These are phyloP conservation scores for Sedum album DNA, from an alignment of 164 flowering plant genomes.

Conservation along the genomic window DNA sequence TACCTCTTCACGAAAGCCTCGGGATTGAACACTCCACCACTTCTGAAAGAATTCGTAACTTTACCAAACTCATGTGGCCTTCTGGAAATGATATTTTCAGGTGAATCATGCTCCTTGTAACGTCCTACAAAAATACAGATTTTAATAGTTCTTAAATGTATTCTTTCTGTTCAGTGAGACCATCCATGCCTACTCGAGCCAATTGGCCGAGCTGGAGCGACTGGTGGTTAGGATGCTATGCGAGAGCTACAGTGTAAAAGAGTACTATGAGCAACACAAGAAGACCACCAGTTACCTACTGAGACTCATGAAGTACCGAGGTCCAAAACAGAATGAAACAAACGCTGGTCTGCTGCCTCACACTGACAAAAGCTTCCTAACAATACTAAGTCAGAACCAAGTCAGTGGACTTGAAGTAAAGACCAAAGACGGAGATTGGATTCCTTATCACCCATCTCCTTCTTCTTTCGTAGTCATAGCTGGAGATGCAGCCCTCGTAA, in stretches of 20 bases:
- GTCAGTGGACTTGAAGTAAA: slow-evolving; percentile 32
- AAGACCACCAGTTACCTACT: slow-evolving; percentile 24
- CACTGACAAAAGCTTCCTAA: slow-evolving; percentile 44
- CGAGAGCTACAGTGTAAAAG: slow-evolving; percentile 34
- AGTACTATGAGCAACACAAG: slow-evolving; percentile 16
- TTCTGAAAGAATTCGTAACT: slow-evolving; percentile 14
- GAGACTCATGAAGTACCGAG: slow-evolving; percentile 25
- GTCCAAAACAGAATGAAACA: slow-evolving; percentile 16
- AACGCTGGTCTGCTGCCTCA: slow-evolving; percentile 26
- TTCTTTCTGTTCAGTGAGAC: no score
- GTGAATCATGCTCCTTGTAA: slow-evolving; percentile 12
- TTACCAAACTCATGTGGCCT: slow-evolving; percentile 37
- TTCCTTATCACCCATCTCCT: slow-evolving; percentile 25
- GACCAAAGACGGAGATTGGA: slow-evolving; percentile 33
- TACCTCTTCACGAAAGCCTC: slow-evolving; percentile 32
- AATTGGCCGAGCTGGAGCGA: slow-evolving; percentile 26
- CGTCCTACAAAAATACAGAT: not conserved
- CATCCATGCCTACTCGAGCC: slow-evolving; percentile 22
- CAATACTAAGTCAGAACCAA: slow-evolving; percentile 34
- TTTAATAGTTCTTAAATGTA: no score
- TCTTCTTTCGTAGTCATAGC: slow-evolving; percentile 33
- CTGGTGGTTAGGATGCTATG: slow-evolving; percentile 39
- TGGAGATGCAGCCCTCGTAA: slow-evolving; percentile 41
- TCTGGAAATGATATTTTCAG: slow-evolving; percentile 22
- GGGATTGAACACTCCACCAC: slow-evolving; percentile 24